A percentile compares a stretch with the other conserved stretches of the same genome.
Conservation (phyloP, 169 alveolate genomes). For the Plasmodium inui region DNA sequence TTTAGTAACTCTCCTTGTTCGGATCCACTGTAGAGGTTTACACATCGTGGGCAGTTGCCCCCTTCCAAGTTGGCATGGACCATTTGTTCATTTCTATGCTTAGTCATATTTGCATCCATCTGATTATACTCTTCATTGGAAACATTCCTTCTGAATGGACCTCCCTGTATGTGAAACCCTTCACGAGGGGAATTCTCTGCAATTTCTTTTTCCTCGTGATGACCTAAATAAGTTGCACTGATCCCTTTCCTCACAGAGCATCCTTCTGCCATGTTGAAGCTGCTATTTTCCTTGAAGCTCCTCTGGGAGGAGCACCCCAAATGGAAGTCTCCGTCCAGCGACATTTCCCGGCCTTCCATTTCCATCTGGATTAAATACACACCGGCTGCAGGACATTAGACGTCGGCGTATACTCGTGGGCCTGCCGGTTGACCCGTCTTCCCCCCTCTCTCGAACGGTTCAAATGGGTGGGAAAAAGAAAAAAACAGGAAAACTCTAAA, state of each 20-base stretch:
- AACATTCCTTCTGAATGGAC: background rate
- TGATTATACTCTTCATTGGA: background rate
- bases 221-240: background rate
- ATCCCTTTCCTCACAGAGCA: background rate
- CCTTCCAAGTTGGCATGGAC: background rate
- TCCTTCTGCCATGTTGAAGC: background rate
- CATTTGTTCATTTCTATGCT: background rate
- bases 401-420: background rate
- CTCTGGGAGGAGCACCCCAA: background rate
- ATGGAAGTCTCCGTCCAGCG: background rate
- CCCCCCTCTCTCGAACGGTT: background rate
- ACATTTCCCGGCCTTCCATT: background rate
- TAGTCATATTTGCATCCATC: background rate
- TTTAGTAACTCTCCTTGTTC: background rate
- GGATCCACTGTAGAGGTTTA: background rate
- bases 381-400: background rate
- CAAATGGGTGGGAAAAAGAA: background rate
- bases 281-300: background rate
- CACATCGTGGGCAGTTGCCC: background rate
- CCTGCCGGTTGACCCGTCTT: background rate
- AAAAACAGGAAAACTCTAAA: background rate
- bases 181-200: background rate
- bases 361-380: background rate
- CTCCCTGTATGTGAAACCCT: background rate
- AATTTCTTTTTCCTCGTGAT: background rate